Conservation (phyloP, 805 yeast species). For the Ogataea salicorniae region DNA sequence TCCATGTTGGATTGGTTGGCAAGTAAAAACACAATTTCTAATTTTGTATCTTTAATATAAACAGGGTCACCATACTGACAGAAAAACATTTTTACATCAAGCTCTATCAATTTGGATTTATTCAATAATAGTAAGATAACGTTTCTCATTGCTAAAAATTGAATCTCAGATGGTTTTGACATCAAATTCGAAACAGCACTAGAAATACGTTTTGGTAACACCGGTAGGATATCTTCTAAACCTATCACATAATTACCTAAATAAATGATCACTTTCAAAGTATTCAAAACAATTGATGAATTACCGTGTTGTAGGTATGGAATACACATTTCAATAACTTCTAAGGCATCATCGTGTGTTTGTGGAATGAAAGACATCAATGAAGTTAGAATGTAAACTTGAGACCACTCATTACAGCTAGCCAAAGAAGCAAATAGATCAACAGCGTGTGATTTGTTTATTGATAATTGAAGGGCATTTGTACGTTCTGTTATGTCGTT, state of each 20-base stretch:
- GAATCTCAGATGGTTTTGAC: constrained; percentile 76
- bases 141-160: constrained; percentile 76
- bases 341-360: constrained; percentile 56
- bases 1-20: constrained; percentile 61
- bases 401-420: constrained; percentile 68
- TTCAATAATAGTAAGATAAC: constrained; percentile 69
- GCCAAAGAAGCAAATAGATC: constrained; percentile 36
- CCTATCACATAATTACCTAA: constrained; percentile 62
- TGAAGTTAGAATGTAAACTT: constrained; percentile 58
- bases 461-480: constrained; percentile 43
- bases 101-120: constrained; percentile 49
- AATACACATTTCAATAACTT: constrained; percentile 55
- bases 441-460: constrained; percentile 45
- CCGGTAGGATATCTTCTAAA: constrained; percentile 51
- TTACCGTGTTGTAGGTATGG: constrained; percentile 79
- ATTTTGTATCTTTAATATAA: constrained; percentile 82
- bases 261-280: constrained; percentile 68
- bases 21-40: constrained; percentile 77
- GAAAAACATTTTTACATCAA: constrained; percentile 78
- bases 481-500: constrained; percentile 57
- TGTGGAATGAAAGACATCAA: constrained; percentile 69
- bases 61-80: constrained; percentile 82
- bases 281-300: constrained; percentile 73
- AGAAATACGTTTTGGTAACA: constrained; percentile 54
- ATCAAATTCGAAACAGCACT: constrained; percentile 63